phyloP scores from a whole-genome alignment of 345 rosid species.

The Limnanthes douglasii region DNA sequence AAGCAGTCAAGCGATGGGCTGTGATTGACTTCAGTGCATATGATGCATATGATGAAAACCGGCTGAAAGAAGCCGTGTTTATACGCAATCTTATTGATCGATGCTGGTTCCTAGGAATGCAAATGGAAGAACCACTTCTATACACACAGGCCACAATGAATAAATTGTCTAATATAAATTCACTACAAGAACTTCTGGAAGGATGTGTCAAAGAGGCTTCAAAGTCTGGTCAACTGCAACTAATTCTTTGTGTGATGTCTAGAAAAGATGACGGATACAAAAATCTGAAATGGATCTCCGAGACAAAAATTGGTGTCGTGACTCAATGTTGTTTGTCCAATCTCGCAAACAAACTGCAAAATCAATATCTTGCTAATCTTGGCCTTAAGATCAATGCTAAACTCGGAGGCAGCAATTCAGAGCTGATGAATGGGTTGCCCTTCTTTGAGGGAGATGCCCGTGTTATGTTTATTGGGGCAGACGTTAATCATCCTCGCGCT shows the following conservation, averaged over 20 bases:
- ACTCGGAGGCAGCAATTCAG: constrained; percentile 89
- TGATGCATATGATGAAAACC: constrained; percentile 15
- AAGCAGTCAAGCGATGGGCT: constrained; percentile 51
- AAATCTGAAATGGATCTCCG: constrained; percentile 70
- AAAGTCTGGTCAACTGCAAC: constrained; percentile 25
- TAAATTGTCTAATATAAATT: constrained; percentile 17
- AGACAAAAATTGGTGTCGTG: constrained; percentile 62
- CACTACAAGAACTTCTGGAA: constrained; percentile 27
- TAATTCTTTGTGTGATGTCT: constrained; percentile 70
- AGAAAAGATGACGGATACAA: constrained; percentile 51
- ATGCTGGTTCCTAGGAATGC: constrained; percentile 43
- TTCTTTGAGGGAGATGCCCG: constrained; percentile 22
- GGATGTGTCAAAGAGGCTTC: constrained; percentile 15
- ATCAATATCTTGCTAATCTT: constrained; percentile 64
- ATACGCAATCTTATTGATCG: constrained; percentile 22
- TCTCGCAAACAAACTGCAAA: constrained; percentile 23
- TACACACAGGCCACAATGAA: constrained; percentile 22
- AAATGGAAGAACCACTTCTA: constrained; percentile 31
- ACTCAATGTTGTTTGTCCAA: constrained; percentile 66
- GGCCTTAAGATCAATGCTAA: constrained; percentile 86
- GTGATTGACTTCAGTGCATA: constrained; percentile 43
- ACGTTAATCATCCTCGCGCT: constrained; percentile 77
- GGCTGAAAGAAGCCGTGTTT: constrained; percentile 20
- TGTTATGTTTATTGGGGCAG: constrained; percentile 87
- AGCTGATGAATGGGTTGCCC: constrained; percentile 41